A percentile compares a stretch with the other conserved stretches of the same genome.
Evolutionary conservation across 306 rosid species (phyloP).

Genomic region (Morella rubra): DNA sequence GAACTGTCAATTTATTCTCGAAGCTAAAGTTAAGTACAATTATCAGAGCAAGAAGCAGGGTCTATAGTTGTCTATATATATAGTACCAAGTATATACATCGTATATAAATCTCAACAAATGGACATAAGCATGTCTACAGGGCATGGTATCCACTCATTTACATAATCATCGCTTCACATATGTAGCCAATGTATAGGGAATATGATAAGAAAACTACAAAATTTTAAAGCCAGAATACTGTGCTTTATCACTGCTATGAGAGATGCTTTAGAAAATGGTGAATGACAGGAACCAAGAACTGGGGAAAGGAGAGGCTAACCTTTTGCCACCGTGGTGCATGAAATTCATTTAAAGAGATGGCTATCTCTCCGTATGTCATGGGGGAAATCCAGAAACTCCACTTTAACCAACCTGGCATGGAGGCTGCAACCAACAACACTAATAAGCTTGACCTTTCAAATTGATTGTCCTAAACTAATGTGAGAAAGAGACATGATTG

Average conservation of each 20-base stretch:
- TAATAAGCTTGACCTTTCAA: background rate
- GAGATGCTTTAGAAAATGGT: too few species aligned
- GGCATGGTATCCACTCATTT: too few species aligned
- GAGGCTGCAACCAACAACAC: constrained; percentile 30
- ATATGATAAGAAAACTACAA: too few species aligned
- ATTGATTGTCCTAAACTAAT: background rate
- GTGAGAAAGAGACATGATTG: background rate
- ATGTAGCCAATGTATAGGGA: too few species aligned
- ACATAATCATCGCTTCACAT: too few species aligned
- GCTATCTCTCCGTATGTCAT: constrained; percentile 38
- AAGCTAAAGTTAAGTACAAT: background rate
- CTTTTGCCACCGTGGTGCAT: constrained; percentile 34
- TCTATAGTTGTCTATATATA: too few species aligned
- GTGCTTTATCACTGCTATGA: background rate
- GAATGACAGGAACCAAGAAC: constrained; percentile 4
- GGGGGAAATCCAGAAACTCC: constrained; percentile 40
- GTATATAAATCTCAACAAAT: too few species aligned
- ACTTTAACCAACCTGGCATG: constrained; percentile 36
- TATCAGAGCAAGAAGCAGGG: background rate
- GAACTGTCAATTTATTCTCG: background rate
- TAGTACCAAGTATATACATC: too few species aligned
- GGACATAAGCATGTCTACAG: too few species aligned
- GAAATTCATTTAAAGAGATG: constrained; percentile 38
- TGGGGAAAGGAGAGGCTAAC: constrained; percentile 8
- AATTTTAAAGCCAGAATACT: too few species aligned